Conservation (phyloP, 2,329 filamentous ascomycete species). For the Talaromyces sp. region DNA sequence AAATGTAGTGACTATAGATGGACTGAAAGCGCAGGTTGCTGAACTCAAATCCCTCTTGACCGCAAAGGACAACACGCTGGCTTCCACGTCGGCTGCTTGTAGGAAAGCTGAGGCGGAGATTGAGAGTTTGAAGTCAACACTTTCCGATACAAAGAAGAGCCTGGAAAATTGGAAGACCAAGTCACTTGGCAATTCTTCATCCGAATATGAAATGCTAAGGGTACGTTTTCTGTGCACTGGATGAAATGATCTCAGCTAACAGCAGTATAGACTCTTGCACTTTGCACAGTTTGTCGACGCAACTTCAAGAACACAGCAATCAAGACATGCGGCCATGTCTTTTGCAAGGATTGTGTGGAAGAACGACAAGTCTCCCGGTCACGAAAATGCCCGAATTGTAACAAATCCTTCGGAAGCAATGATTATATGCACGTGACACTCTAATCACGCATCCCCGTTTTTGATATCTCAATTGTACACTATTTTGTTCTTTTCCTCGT, state of each 20-base stretch:
- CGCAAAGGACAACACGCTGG: conserved; percentile 68
- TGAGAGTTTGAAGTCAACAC: conserved; percentile 72
- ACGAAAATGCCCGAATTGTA: conserved; percentile 93
- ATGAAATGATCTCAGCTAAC: conserved; percentile 1
- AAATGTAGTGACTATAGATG: conserved; percentile 65
- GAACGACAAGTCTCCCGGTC: conserved; percentile 84
- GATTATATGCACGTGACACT: conserved; percentile 71
- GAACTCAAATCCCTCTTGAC: conserved; percentile 73
- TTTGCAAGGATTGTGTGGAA: conserved; percentile 87
- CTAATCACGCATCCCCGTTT: conserved; percentile 26
- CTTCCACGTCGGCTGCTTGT: conserved; percentile 60
- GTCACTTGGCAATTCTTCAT: conserved; percentile 73
- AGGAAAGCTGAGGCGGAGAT: conserved; percentile 66
- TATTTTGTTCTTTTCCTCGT: conserved; percentile 26
- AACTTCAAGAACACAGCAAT: conserved; percentile 93
- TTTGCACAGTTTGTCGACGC: conserved; percentile 88
- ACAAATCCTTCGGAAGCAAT: conserved; percentile 82
- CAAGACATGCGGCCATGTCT: conserved; percentile 91
- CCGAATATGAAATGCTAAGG: conserved; percentile 80
- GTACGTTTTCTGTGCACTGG: conserved; percentile 54
- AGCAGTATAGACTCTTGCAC: conserved; percentile 61
- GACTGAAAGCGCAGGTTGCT: conserved; percentile 68
- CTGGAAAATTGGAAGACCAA: conserved; percentile 83
- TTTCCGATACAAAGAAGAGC: conserved; percentile 77
- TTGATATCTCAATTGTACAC: conserved; percentile 28